Evolutionary conservation across 164 flowering plant species (phyloP), one percentile per base, ranked within the genome.

Genomic region (Akebia trifoliata): DNA sequence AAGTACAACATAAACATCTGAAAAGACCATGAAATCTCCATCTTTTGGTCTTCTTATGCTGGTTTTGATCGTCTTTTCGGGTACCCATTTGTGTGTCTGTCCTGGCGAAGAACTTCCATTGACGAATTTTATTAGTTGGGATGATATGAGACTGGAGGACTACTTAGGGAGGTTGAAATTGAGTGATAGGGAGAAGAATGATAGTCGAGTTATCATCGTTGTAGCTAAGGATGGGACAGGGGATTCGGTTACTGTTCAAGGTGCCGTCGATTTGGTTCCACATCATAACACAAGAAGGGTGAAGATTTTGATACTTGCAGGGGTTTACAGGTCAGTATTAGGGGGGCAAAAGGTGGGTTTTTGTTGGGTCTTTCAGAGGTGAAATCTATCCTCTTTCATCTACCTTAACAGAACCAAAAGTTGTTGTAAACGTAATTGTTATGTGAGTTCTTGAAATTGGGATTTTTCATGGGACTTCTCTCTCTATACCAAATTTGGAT

Each of bases 211-310:
- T 0, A 76, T 89, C 30, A 76, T 89, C 30, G 72, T 92, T 0
- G 98, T 92, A n/a, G 83, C 83, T 29, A 47, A 72, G 31, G 75
- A 71, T 60, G 98, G 98, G 3, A 51, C 35, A 1, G 93, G 89
- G 1, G 79, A 92, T 59, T 81, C 83, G 0, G 17, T 36, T 1
- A 79, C 96, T 0, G 83, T 92, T 66, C 97, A 87, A 71, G 95
- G 84, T 10, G 98, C 95, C 0, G 68, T 92, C 12, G 87, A 92
- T 57, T 61, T 92, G 81, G 85, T 92, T 50, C 85, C 95, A 0
- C 32, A 63, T 0, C n/a, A 69, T 4, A 89, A 84, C 57, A 34
- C 55, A 0, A 29, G 56, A 15, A 77, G 97, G 49, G 76, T 84
- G 2, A 92, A 84, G 65, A 92, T 92, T 50, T 54, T 65, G 57